Percentiles rank a stretch among this genome's conserved stretches.
These are phyloP conservation scores for Podaxis sp. DNA, from an alignment of 768 basidiomycete genomes.

Conservation along the genomic window DNA sequence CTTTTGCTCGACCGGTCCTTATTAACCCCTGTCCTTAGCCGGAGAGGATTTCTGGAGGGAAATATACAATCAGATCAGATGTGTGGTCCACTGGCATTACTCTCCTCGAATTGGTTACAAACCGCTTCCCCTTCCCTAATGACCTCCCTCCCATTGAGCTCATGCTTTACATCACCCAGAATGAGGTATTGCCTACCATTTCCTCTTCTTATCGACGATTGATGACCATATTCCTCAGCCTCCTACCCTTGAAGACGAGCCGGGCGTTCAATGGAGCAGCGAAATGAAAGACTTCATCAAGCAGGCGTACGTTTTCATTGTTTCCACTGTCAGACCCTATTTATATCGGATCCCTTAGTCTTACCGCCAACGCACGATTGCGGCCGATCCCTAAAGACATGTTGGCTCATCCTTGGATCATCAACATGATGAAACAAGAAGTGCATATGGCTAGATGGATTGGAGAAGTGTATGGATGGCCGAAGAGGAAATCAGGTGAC, in stretches of 20 bases:
- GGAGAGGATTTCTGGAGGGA: conserved; percentile 88
- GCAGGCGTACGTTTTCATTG: conserved; percentile 51
- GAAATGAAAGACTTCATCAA: conserved; percentile 93
- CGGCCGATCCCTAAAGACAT: conserved; percentile 84
- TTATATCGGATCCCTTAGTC: conserved; percentile 38
- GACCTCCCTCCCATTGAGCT: conserved; percentile 94
- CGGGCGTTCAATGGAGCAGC: conserved; percentile 65
- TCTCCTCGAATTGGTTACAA: conserved; percentile 89
- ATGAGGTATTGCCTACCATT: conserved; percentile 51
- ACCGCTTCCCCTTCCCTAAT: conserved; percentile 92
- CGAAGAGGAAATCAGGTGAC: conserved; percentile 46
- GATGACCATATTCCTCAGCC: conserved; percentile 43
- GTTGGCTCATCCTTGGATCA: conserved; percentile 83
- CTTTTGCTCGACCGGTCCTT: conserved; percentile 10
- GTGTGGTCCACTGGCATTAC: conserved; percentile 98
- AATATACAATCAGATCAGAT: conserved; percentile 93
- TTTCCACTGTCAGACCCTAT: conserved; percentile 3
- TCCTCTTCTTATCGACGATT: conserved; percentile 1
- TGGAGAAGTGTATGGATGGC: conserved; percentile 81
- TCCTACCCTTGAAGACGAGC: conserved; percentile 79
- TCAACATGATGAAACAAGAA: conserved; percentile 72
- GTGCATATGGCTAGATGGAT: conserved; percentile 91
- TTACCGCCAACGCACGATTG: conserved; percentile 62
- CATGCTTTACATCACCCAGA: conserved; percentile 83
- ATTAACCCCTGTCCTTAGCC: conserved; percentile 48